Conservation (phyloP, 2,329 filamentous ascomycete species). For the Nothophoma quercina region DNA sequence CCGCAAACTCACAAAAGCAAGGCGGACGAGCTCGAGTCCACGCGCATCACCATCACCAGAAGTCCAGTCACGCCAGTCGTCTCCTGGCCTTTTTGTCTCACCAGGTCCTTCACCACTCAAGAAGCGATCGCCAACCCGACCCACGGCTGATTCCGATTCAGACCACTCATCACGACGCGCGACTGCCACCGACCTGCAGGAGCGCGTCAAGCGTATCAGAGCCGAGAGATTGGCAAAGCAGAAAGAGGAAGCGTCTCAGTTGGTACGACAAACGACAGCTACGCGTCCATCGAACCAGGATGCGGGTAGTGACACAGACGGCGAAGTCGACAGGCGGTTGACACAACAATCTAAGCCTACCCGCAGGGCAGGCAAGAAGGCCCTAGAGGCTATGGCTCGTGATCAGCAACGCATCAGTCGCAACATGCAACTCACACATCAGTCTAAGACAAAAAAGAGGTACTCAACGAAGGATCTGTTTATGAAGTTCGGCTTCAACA, state of each 20-base stretch:
- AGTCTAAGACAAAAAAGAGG: slow-evolving; percentile 87
- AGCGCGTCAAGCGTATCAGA: slow-evolving; percentile 76
- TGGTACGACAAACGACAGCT: slow-evolving; percentile 50
- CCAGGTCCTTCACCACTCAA: slow-evolving; percentile 50
- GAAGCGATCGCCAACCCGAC: slow-evolving; percentile 35
- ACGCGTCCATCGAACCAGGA: slow-evolving; percentile 50
- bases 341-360: slow-evolving; percentile 74
- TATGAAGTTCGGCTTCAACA: slow-evolving; percentile 79
- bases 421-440: slow-evolving; percentile 89
- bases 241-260: slow-evolving; percentile 54
- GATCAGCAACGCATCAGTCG: slow-evolving; percentile 92
- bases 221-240: slow-evolving; percentile 74
- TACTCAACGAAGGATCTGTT: slow-evolving; percentile 84
- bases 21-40: slow-evolving; percentile 23
- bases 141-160: slow-evolving; percentile 52
- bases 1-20: slow-evolving; percentile 22
- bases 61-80: slow-evolving; percentile 47
- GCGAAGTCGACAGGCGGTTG: slow-evolving; percentile 58
- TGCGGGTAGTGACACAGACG: slow-evolving; percentile 63
- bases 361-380: slow-evolving; percentile 92
- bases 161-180: slow-evolving; percentile 52
- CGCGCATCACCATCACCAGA: slow-evolving; percentile 26
- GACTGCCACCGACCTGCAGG: slow-evolving; percentile 70
- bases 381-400: slow-evolving; percentile 90
- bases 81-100: slow-evolving; percentile 66